These are phyloP conservation scores for Karstenula rhodostoma DNA, from an alignment of 2,329 filamentous ascomycete genomes.

Conservation along the genomic window DNA sequence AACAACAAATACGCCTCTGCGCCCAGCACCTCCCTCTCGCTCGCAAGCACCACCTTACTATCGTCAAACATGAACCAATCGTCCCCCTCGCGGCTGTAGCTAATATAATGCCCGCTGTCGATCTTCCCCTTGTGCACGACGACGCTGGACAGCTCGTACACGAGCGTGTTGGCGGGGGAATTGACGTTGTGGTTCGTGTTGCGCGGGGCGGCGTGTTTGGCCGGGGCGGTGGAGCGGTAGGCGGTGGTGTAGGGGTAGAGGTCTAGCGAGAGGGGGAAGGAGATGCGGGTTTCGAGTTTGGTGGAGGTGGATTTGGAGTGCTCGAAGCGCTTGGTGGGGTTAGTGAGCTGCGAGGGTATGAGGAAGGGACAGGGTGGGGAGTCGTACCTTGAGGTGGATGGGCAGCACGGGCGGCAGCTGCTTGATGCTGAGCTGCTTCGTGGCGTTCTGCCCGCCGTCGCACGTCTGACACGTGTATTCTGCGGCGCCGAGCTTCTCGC, in stretches of 20 bases:
- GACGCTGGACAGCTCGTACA: slow-evolving; percentile 87
- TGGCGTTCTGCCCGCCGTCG: slow-evolving; percentile 76
- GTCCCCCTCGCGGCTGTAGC: slow-evolving; percentile 84
- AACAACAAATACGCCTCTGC: slow-evolving; percentile 92
- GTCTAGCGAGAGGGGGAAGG: slow-evolving; percentile 86
- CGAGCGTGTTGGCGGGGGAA: slow-evolving; percentile 61
- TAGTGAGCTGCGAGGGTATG: not conserved
- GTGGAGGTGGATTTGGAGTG: slow-evolving; percentile 77
- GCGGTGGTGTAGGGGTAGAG: slow-evolving; percentile 88
- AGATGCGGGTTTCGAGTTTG: slow-evolving; percentile 87
- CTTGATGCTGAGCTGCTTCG: slow-evolving; percentile 84
- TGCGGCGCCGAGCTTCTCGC: slow-evolving; percentile 76
- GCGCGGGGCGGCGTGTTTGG: slow-evolving; percentile 48
- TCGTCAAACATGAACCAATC: slow-evolving; percentile 98
- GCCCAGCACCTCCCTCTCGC: slow-evolving; percentile 82
- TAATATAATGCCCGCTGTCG: slow-evolving; percentile 90
- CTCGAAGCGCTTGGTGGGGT: slow-evolving; percentile 69
- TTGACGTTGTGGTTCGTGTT: slow-evolving; percentile 45
- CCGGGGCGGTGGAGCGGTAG: slow-evolving; percentile 45
- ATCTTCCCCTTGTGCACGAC: slow-evolving; percentile 94
- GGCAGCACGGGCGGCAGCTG: slow-evolving; percentile 87
- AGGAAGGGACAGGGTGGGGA: slow-evolving; percentile 1
- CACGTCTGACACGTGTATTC: slow-evolving; percentile 89
- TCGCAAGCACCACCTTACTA: slow-evolving; percentile 85
- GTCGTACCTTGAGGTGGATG: slow-evolving; percentile 84